Base-by-base conservation (phyloP, 2,329 filamentous ascomycete species). In the Aspergillus amoenus region DNA sequence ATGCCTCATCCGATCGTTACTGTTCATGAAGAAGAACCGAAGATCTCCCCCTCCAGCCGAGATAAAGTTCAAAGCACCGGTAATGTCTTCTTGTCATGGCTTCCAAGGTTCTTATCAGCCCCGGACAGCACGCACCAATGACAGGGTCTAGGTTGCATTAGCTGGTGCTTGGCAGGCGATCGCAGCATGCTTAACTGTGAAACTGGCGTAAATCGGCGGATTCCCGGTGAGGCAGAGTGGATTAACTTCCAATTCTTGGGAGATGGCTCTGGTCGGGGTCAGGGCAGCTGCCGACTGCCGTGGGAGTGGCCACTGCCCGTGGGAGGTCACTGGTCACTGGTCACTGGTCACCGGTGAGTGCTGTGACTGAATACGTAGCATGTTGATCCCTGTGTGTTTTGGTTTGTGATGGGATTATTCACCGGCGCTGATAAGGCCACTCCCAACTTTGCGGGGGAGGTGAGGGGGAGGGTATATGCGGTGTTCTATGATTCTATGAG, bases 141-240 rank as follows among this genome's bases (percentile, higher is more conserved):
- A 40, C 54, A 46, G 41, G 24, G 54, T 41, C 47, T 15, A 46
- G 37, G 47, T 37, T 56, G 54, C 54, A 56, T 56, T 56, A 56
- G 54, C 27, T 17, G 40, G 40, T 56, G 54, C 54, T 56, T 56
- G 54, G 54, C 54, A 52, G 54, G 21, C 47, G 54, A 56, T 56
- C 54, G 18, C 42, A 51, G 21, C 21, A 52, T 39, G 32, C 46
- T 42, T 50, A 40, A 42, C 32, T 21, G 39, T 24, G 22, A 9
- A 41, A 22, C 47, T 50, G 30, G 47, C 34, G 47, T 24, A 50
- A 50, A 41, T 37, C 34, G 47, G 47, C 34, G 40, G 17, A 40
- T 40, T 50, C 46, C 39, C 48, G 48, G 48, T 51, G 48, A 51
- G 43, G 27, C 12, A 50, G 37, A 21, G 34, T 34, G 30, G 12